phyloP scores from a whole-genome alignment of 2,329 filamentous ascomycete species.

The Xylaria sp. region DNA sequence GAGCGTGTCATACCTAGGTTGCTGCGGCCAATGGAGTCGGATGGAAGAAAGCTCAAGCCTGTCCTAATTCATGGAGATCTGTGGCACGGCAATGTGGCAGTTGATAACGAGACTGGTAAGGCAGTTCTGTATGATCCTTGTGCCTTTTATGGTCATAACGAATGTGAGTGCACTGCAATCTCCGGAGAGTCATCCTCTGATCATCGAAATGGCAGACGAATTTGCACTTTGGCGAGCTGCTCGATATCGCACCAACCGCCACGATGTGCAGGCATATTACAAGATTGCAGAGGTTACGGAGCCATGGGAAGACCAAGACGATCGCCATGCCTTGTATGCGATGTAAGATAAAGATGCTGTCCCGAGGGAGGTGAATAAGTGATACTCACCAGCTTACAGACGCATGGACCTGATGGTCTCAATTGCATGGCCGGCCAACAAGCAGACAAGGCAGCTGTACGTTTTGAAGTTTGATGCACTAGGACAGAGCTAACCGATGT shows the following conservation, averaged over 20 bases:
- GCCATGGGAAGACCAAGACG: conserved; percentile 9
- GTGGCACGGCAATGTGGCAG: conserved; percentile 55
- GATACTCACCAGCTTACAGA: background rate
- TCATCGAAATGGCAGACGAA: conserved; percentile 4
- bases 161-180: background rate
- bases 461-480: background rate
- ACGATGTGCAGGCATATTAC: background rate
- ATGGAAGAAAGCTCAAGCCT: conserved; percentile 45
- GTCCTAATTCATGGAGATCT: conserved; percentile 55
- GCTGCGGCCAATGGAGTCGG: conserved; percentile 42
- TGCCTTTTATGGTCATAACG: background rate
- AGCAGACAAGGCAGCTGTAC: conserved; percentile 1
- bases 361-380: background rate
- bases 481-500: background rate
- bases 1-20: conserved; percentile 49
- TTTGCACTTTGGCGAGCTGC: conserved; percentile 15
- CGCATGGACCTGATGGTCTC: background rate
- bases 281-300: background rate
- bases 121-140: conserved; percentile 41
- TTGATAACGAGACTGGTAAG: conserved; percentile 45
- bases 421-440: background rate
- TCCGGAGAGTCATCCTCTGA: background rate
- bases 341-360: background rate
- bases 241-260: background rate
- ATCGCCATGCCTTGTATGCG: conserved; percentile 20